phyloP scores from a whole-genome alignment of 2,329 filamentous ascomycete species.

The Lojkania enalia region DNA sequence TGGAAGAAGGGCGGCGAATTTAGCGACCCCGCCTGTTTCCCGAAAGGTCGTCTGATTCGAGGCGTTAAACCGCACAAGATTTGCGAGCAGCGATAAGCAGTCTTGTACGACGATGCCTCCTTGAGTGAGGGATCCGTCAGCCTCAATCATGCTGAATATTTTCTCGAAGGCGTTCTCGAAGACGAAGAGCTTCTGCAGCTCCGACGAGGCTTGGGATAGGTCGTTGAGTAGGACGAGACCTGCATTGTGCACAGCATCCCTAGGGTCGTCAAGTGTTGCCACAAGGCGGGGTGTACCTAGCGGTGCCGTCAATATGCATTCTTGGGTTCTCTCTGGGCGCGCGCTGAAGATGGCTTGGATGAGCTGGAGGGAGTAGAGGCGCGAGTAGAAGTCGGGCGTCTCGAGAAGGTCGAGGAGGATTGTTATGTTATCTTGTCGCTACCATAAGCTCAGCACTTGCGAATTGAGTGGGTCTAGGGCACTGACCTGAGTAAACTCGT shows the following conservation, averaged over 20 bases:
- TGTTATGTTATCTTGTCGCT: constrained; percentile 94
- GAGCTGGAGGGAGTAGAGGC: constrained; percentile 87
- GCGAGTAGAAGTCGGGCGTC: constrained; percentile 82
- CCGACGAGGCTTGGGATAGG: constrained; percentile 80
- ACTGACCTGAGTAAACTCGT: constrained; percentile 89
- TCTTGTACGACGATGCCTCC: constrained; percentile 90
- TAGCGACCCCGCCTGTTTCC: constrained; percentile 80
- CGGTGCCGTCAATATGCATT: constrained; percentile 88
- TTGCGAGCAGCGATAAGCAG: constrained; percentile 86
- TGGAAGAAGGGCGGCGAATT: constrained; percentile 70
- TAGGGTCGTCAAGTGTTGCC: constrained; percentile 76
- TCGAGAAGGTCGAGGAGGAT: constrained; percentile 88
- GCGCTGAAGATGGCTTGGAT: constrained; percentile 83
- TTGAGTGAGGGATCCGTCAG: constrained; percentile 78
- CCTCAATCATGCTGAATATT: constrained; percentile 77
- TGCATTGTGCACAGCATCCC: constrained; percentile 86
- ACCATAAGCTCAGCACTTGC: constrained; percentile 56
- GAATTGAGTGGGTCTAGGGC: constrained; percentile 9
- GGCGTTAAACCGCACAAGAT: constrained; percentile 81
- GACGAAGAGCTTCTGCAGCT: constrained; percentile 92
- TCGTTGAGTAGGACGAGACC: constrained; percentile 84
- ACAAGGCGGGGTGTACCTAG: constrained; percentile 87
- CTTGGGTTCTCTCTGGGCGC: constrained; percentile 87
- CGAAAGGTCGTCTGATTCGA: constrained; percentile 95
- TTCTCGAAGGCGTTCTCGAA: constrained; percentile 93